Percentiles rank a stretch among this genome's conserved stretches.
Evolutionary conservation across 106 monocot species (phyloP).

Genomic region (Apostasia ramifera): DNA sequence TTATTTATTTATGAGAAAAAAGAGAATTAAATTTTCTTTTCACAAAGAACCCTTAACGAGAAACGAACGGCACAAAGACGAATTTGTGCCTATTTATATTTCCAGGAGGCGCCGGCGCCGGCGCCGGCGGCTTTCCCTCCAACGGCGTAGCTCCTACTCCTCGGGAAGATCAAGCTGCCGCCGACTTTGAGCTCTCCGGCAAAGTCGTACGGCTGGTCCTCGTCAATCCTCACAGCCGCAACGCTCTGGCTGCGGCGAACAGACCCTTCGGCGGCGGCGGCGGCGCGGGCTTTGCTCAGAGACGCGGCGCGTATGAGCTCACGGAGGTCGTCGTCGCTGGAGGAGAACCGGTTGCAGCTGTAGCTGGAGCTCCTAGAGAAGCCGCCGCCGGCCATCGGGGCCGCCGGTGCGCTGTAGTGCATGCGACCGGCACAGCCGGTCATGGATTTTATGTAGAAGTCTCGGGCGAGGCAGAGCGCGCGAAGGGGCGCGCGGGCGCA

Average conservation of each 20-base stretch:
- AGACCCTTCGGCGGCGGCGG: background rate
- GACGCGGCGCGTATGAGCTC: conserved; percentile 45
- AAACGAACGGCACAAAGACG: too few relatives aligned
- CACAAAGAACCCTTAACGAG: too few relatives aligned
- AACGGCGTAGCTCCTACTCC: conserved; percentile 15
- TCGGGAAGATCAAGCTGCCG: conserved; percentile 9
- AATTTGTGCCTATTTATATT: too few relatives aligned
- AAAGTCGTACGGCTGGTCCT: conserved; percentile 49
- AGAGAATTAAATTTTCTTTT: too few relatives aligned
- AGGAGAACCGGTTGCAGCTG: conserved; percentile 4
- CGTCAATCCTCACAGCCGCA: conserved; percentile 56
- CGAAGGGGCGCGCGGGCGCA: conserved; percentile 36
- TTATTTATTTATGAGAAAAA: too few relatives aligned
- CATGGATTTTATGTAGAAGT: conserved; percentile 42
- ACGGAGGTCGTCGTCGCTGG: conserved; percentile 30
- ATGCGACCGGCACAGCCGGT: conserved; percentile 25
- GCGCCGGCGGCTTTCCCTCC: background rate
- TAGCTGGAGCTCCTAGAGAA: conserved; percentile 20
- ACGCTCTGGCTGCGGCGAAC: conserved; percentile 47
- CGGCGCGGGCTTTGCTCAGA: conserved; percentile 6
- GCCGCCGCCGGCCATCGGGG: background rate
- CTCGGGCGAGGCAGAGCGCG: conserved; percentile 21
- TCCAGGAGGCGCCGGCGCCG: too few relatives aligned
- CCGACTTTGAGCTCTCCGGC: conserved; percentile 18
- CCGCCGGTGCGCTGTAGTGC: conserved; percentile 4